Conservation (phyloP, 805 yeast genomes). For the Candida pseudoglaebosa region DNA sequence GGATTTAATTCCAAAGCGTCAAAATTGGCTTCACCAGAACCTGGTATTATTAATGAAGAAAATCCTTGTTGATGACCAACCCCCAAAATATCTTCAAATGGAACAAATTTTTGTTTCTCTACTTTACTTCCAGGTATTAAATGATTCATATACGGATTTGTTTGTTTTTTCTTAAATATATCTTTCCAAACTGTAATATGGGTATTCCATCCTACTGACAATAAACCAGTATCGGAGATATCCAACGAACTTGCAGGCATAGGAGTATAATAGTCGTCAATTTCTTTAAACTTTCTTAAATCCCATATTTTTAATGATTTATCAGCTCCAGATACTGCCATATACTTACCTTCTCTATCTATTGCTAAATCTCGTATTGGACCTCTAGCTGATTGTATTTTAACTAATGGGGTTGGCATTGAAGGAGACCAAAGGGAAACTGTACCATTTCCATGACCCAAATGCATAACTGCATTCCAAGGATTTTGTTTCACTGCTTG, state of each 20-base stretch:
- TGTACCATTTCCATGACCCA: slow-evolving; percentile 91
- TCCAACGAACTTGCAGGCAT: slow-evolving; percentile 80
- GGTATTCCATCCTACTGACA: slow-evolving; percentile 94
- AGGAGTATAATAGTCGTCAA: slow-evolving; percentile 69
- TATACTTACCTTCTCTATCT: slow-evolving; percentile 88
- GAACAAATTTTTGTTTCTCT: slow-evolving; percentile 70
- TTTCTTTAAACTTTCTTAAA: slow-evolving; percentile 72
- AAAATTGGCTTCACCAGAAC: slow-evolving; percentile 96
- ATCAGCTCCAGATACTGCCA: slow-evolving; percentile 92
- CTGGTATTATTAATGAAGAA: slow-evolving; percentile 87
- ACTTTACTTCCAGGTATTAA: slow-evolving; percentile 73
- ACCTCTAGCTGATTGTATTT: slow-evolving; percentile 77
- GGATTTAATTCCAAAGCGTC: slow-evolving; percentile 94
- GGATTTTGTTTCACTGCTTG: slow-evolving; percentile 86
- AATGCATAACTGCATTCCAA: slow-evolving; percentile 91
- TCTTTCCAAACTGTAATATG: slow-evolving; percentile 95
- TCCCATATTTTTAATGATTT: slow-evolving; percentile 89
- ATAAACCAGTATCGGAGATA: slow-evolving; percentile 82
- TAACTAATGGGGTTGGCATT: slow-evolving; percentile 79
- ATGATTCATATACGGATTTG: slow-evolving; percentile 90
- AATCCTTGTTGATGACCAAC: slow-evolving; percentile 79
- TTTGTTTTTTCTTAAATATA: slow-evolving; percentile 62
- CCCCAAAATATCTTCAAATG: slow-evolving; percentile 95
- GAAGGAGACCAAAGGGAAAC: slow-evolving; percentile 93
- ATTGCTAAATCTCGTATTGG: slow-evolving; percentile 82